Conservation (phyloP, 116 monocot genomes). For the Cymodocea nodosa region DNA sequence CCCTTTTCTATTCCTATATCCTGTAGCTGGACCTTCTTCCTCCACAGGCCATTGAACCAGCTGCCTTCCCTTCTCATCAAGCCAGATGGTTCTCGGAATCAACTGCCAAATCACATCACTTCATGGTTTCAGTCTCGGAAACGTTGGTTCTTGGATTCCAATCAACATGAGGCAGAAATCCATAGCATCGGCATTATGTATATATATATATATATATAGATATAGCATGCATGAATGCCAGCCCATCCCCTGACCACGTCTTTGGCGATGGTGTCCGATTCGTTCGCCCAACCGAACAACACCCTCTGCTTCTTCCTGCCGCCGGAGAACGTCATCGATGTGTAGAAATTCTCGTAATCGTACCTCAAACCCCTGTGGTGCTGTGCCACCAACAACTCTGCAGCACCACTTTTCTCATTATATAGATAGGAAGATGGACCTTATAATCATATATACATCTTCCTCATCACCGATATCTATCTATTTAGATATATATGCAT, state of each 20-base stretch:
- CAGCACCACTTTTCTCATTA: no score
- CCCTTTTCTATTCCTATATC: conserved; percentile 22
- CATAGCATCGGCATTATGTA: background rate
- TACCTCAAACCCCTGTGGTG: conserved; percentile 23
- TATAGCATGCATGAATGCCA: conserved; percentile 40
- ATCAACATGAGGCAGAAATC: no score
- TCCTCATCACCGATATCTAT: no score
- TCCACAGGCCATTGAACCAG: conserved; percentile 74
- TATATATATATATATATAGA: background rate
- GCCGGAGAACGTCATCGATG: conserved; percentile 59
- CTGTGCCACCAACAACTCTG: no score
- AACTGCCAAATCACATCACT: conserved; percentile 17
- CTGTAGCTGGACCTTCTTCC: conserved; percentile 25
- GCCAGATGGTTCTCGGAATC: conserved; percentile 53
- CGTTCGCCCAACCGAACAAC: conserved; percentile 52
- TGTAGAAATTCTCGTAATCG: conserved; percentile 55
- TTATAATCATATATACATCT: no score
- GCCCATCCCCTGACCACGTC: conserved; percentile 50
- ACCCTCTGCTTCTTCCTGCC: conserved; percentile 27
- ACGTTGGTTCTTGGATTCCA: no score
- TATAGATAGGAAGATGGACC: no score
- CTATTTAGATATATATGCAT: no score
- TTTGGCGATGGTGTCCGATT: conserved; percentile 26
- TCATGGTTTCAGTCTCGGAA: background rate
- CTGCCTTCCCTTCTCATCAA: conserved; percentile 31